Conservation (phyloP, 805 yeast genomes). For the Allodekkera sacchari region DNA sequence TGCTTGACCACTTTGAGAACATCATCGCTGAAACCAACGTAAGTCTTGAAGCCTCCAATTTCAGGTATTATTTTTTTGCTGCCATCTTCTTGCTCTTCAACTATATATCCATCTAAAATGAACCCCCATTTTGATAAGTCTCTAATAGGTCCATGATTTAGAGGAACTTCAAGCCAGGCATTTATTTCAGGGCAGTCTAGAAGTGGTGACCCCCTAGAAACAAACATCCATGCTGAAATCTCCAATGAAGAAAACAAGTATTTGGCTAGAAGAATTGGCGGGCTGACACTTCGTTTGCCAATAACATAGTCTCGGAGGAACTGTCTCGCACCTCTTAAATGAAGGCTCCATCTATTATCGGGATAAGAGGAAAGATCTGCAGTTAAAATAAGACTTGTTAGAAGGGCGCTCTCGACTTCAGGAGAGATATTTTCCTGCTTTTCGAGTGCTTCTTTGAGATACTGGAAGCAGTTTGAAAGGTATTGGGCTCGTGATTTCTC, state of each 20-base stretch:
- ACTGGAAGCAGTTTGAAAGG: slow-evolving; percentile 53
- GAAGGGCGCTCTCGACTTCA: slow-evolving; percentile 55
- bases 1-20: slow-evolving; percentile 16
- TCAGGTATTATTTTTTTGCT: not conserved
- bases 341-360: slow-evolving; percentile 53
- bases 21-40: slow-evolving; percentile 23
- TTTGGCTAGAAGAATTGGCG: slow-evolving; percentile 15
- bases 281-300: slow-evolving; percentile 6
- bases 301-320: slow-evolving; percentile 36
- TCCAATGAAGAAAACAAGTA: slow-evolving; percentile 40
- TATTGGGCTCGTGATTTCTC: slow-evolving; percentile 52
- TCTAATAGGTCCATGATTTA: slow-evolving; percentile 17
- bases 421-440: slow-evolving; percentile 27
- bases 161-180: slow-evolving; percentile 20
- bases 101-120: slow-evolving; percentile 15
- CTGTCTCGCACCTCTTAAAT: slow-evolving; percentile 56
- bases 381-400: slow-evolving; percentile 58
- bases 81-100: slow-evolving; percentile 4
- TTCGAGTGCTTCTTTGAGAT: slow-evolving; percentile 40
- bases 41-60: slow-evolving; percentile 18
- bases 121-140: slow-evolving; percentile 19
- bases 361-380: slow-evolving; percentile 48
- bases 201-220: slow-evolving; percentile 23
- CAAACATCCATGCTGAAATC: slow-evolving; percentile 46
- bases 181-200: slow-evolving; percentile 35